phyloP scores from a whole-genome alignment of 1,284 basidiomycete species.

The Salmacisia buchloeana region DNA sequence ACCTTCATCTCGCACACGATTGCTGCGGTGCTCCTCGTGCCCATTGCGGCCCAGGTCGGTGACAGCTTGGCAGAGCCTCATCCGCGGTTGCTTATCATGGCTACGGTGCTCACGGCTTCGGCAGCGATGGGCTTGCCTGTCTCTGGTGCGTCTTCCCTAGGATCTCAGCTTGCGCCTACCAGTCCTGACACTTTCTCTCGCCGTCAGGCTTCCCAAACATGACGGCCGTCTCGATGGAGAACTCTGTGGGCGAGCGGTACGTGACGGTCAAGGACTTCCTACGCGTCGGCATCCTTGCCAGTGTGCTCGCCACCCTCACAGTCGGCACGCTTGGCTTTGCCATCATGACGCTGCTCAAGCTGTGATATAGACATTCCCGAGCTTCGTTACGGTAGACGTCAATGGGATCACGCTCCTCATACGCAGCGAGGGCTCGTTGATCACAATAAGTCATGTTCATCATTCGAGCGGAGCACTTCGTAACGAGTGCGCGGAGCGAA shows the following conservation, averaged over 20 bases:
- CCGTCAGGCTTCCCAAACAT: conserved; percentile 92
- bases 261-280: conserved; percentile 66
- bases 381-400: no score
- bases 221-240: conserved; percentile 71
- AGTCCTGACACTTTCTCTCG: conserved; percentile 45
- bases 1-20: conserved; percentile 58
- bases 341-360: conserved; percentile 35
- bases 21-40: conserved; percentile 88
- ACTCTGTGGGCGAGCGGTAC: conserved; percentile 78
- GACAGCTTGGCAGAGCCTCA: conserved; percentile 58
- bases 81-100: conserved; percentile 49
- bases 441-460: no score
- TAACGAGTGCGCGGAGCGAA: no score
- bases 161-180: not conserved
- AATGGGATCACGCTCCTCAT: no score
- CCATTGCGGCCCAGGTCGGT: conserved; percentile 88
- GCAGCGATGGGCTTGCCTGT: conserved; percentile 83
- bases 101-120: conserved; percentile 83
- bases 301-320: conserved; percentile 69
- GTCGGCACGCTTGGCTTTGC: conserved; percentile 44
- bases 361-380: no score
- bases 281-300: conserved; percentile 86
- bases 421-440: no score
- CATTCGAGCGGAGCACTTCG: no score
- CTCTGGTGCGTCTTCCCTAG: not conserved